These are phyloP conservation scores for Suillus placidus DNA, from an alignment of 768 basidiomycete genomes.

Conservation along the genomic window DNA sequence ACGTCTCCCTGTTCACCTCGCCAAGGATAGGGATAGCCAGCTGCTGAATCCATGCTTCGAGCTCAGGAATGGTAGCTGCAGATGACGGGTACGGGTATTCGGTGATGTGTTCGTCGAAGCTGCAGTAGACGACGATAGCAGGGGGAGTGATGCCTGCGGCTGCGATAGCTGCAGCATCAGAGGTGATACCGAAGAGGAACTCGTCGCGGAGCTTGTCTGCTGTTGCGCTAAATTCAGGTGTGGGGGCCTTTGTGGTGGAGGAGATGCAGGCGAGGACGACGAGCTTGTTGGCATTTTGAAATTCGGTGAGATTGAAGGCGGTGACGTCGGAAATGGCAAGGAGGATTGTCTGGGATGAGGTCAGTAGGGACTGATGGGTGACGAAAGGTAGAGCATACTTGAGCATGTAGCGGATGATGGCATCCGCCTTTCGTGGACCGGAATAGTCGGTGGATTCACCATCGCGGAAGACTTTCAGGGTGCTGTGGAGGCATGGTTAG, in stretches of 20 bases:
- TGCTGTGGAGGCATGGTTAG: conserved; percentile 46
- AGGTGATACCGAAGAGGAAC: conserved; percentile 88
- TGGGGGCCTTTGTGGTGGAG: conserved; percentile 69
- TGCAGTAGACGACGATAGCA: conserved; percentile 88
- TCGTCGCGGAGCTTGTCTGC: conserved; percentile 91
- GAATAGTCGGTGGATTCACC: conserved; percentile 80
- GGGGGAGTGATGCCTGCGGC: conserved; percentile 79
- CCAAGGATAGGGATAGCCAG: conserved; percentile 88
- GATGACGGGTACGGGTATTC: conserved; percentile 65
- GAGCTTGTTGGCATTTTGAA: conserved; percentile 86
- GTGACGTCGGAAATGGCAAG: conserved; percentile 90
- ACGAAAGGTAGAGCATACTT: conserved; percentile 59
- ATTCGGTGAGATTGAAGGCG: conserved; percentile 74
- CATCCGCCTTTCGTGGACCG: conserved; percentile 92
- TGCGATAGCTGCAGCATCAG: conserved; percentile 68
- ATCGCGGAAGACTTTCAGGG: conserved; percentile 89
- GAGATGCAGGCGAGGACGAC: conserved; percentile 86
- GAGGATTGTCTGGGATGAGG: conserved; percentile 70
- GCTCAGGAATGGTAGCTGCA: conserved; percentile 57
- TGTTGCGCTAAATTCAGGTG: conserved; percentile 71
- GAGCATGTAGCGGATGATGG: conserved; percentile 94
- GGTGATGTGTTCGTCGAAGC: conserved; percentile 81
- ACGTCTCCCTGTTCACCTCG: conserved; percentile 95
- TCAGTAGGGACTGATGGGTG: conserved; percentile 9
- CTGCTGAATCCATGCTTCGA: conserved; percentile 79